Evolutionary conservation across 441 rosid genomes (phyloP).

Genomic region (Cnidoscolus chayamansa): DNA sequence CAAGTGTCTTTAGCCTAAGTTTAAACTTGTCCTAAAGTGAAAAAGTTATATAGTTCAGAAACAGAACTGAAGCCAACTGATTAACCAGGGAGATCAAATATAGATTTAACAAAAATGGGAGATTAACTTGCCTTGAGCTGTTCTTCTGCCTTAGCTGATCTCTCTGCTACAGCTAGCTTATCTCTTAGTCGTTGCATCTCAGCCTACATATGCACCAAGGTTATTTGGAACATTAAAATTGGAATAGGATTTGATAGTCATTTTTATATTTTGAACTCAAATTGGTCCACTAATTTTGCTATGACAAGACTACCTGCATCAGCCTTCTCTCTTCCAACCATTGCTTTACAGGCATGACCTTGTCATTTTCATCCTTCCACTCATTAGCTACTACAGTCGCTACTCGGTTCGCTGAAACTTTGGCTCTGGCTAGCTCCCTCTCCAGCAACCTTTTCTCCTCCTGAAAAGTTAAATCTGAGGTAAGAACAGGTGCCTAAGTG

Average conservation of each 20-base stretch:
- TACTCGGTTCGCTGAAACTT: slow-evolving; percentile 73
- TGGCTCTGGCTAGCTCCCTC: slow-evolving; percentile 85
- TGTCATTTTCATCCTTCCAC: slow-evolving; percentile 91
- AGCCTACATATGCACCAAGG: slow-evolving; percentile 42
- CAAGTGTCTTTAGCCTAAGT: slow-evolving; percentile 69
- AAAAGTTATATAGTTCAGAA: slow-evolving; percentile 8
- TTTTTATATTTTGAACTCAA: too few species aligned
- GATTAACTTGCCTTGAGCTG: slow-evolving; percentile 62
- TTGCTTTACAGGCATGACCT: slow-evolving; percentile 87
- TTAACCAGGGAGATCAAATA: not conserved
- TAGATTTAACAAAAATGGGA: not conserved
- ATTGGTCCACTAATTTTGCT: not conserved
- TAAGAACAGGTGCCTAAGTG: not conserved
- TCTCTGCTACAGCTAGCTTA: slow-evolving; percentile 63
- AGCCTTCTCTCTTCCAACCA: slow-evolving; percentile 90
- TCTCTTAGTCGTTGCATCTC: slow-evolving; percentile 86
- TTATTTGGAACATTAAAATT: not conserved
- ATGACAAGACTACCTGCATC: slow-evolving; percentile 53
- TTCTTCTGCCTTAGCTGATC: slow-evolving; percentile 88
- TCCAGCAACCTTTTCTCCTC: slow-evolving; percentile 86
- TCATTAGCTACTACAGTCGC: slow-evolving; percentile 85
- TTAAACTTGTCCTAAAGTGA: slow-evolving; percentile 66
- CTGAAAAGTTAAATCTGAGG: slow-evolving; percentile 32
- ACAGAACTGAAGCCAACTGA: not conserved
- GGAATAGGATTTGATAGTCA: not conserved